Evolutionary conservation across 495 filamentous ascomycete species (phyloP), one percentile per base, ranked within the genome.

Genomic region (Usnea hakonensis): DNA sequence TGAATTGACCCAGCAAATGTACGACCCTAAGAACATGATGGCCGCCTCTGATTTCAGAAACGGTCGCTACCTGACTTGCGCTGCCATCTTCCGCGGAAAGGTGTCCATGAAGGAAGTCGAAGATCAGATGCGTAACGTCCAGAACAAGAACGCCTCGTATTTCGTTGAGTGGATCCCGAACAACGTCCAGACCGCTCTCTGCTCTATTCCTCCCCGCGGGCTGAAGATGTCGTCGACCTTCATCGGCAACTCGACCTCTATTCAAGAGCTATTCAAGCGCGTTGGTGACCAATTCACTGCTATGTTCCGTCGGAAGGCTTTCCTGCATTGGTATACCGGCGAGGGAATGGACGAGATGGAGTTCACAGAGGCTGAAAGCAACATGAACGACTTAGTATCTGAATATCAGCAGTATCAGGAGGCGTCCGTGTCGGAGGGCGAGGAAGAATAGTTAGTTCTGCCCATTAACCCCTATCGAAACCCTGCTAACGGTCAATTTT

Each of bases 311-410:
- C 91, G 94, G 77, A 99, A 97, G 88, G 94, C 94, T 86, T 99
- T 99, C 92, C 90, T 99, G 88, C 94, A 97, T 86, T 99, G 94
- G 94, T 99, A 99, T 80, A 99, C 94, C 85, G 91, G 92, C 74
- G 94, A 99, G 87, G 94, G 94, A 83, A 99, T 99, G 94, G 94
- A 99, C 81, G 94, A 99, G 88, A 97, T 97, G 94, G 94, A 99
- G 83, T 99, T 99, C 81, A 97, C 94, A 75, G 95, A 97, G 85
- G 94, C 94, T 71, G 94, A 99, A 89, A 93, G 89, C 83, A 99
- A 99, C 83, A 99, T 99, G 94, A 99, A 97, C 83, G 94, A 99
- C 78, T 81, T 99, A 77, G 94, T 99, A 65, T 96, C 93, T 63
- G 94, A 99, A 78, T 99, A 99, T 85, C 94, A 99, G 85, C 95